Conservation (phyloP, 1,139 yeast genomes). For the Pneumocystis sp. region DNA sequence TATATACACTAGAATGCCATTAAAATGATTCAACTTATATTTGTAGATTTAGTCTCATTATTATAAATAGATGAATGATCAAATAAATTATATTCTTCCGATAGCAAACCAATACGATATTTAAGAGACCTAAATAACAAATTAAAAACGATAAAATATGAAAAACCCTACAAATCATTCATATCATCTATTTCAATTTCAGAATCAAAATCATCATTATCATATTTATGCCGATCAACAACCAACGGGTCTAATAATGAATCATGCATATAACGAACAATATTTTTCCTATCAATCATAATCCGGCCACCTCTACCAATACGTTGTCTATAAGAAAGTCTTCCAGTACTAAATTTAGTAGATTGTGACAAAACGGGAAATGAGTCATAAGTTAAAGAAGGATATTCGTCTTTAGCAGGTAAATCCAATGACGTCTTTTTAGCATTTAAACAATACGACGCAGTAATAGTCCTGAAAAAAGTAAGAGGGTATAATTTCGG, state of each 20-base stretch:
- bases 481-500: conserved; percentile 41
- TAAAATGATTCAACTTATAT: background rate
- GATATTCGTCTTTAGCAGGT: conserved; percentile 11
- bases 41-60: background rate
- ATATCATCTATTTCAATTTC: background rate
- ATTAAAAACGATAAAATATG: background rate
- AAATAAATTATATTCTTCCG: background rate
- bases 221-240: background rate
- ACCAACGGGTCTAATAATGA: conserved; percentile 12
- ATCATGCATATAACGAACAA: conserved; percentile 21
- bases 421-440: background rate
- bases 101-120: background rate
- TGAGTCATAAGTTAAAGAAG: conserved; percentile 21
- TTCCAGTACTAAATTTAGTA: conserved; percentile 18
- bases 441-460: conserved; percentile 2
- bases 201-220: conserved; percentile 1
- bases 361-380: background rate
- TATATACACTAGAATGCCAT: background rate
- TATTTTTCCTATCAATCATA: conserved; percentile 58
- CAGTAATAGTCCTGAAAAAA: conserved; percentile 4
- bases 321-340: conserved; percentile 51
- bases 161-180: background rate
- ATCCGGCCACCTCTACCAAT: conserved; percentile 56
- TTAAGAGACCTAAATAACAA: background rate
- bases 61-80: background rate